Evolutionary conservation across 352 stramenopile genomes (phyloP).

Genomic region (Globisporangium lucens): DNA sequence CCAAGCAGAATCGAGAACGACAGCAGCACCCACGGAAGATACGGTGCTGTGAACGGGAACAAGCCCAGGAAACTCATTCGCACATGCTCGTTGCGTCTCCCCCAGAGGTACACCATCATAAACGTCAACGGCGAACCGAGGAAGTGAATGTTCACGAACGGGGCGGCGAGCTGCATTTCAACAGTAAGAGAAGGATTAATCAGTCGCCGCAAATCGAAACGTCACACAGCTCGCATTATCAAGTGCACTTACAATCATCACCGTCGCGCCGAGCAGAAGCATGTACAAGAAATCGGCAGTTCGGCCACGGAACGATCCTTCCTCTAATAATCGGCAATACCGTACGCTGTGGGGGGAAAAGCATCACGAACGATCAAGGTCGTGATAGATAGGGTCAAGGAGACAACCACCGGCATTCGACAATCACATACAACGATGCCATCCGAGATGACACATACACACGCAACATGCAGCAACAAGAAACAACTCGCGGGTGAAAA

Average conservation of each 20-base stretch:
- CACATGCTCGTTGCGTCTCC: slow-evolving; percentile 93
- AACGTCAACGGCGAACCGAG: slow-evolving; percentile 98
- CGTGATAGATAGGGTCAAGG: slow-evolving; percentile 2
- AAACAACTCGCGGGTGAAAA: slow-evolving; percentile 26
- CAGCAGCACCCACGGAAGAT: slow-evolving; percentile 98
- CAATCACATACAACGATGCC: not conserved
- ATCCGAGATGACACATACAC: slow-evolving; percentile 8
- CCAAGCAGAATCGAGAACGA: slow-evolving; percentile 95
- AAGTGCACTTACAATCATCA: slow-evolving; percentile 88
- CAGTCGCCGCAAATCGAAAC: not conserved
- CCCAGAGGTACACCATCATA: slow-evolving; percentile 99
- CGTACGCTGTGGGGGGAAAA: slow-evolving; percentile 53
- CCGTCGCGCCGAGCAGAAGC: slow-evolving; percentile 93
- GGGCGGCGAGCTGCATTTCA: slow-evolving; percentile 82
- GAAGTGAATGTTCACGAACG: slow-evolving; percentile 97
- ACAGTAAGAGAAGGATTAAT: not conserved
- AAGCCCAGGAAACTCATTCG: slow-evolving; percentile 98
- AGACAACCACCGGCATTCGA: not conserved
- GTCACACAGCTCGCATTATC: not conserved
- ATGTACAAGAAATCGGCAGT: slow-evolving; percentile 98
- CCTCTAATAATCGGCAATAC: slow-evolving; percentile 97
- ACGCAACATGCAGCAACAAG: slow-evolving; percentile 6
- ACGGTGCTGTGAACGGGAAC: slow-evolving; percentile 98
- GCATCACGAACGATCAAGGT: not conserved
- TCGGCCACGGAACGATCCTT: slow-evolving; percentile 96